phyloP scores from a whole-genome alignment of 2,329 filamentous ascomycete genomes.

The Verticillium isaacii region DNA sequence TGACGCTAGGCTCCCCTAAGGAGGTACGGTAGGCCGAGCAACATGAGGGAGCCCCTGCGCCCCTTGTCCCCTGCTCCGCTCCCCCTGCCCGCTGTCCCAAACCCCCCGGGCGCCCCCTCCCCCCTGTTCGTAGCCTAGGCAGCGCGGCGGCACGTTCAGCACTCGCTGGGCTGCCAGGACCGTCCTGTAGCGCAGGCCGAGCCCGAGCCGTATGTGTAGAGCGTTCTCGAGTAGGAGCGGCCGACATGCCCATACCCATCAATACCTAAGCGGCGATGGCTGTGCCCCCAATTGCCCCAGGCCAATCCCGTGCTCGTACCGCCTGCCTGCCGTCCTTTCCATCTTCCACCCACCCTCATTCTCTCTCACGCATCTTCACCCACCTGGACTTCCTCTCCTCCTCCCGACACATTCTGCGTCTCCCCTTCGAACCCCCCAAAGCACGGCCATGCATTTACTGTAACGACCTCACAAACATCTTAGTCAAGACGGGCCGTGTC shows the following conservation, averaged over 20 bases:
- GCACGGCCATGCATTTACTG: neutral
- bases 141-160: neutral
- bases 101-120: neutral
- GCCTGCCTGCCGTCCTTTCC: neutral
- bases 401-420: neutral
- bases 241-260: neutral
- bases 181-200: neutral
- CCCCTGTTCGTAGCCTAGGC: neutral
- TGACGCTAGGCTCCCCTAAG: neutral
- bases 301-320: neutral
- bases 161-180: neutral
- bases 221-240: neutral
- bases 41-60: neutral
- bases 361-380: slow-evolving; percentile 7
- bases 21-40: neutral
- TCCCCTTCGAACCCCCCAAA: neutral
- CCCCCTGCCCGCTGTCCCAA: neutral
- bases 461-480: neutral
- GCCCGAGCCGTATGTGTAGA: neutral
- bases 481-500: neutral
- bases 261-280: neutral
- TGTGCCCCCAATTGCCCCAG: neutral
- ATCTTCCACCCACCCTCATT: neutral
- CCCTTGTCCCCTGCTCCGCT: neutral
- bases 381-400: slow-evolving; percentile 4